Evolutionary conservation across 2,329 filamentous ascomycete genomes (phyloP).

Genomic region (Colletotrichum trifolii): DNA sequence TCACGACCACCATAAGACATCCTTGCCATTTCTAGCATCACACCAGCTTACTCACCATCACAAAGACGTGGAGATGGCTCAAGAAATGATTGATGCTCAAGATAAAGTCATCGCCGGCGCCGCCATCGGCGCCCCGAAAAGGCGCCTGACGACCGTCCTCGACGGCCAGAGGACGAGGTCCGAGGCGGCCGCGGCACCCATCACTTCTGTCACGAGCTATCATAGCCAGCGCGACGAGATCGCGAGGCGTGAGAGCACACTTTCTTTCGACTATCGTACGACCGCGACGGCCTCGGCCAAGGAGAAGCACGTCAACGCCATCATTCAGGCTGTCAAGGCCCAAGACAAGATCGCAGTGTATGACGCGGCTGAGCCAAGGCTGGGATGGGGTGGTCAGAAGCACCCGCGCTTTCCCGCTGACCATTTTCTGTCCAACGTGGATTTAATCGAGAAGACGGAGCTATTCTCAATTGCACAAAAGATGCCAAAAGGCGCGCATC

Average conservation of each 20-base stretch:
- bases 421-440: constrained; percentile 68
- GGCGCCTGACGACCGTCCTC: constrained; percentile 4
- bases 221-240: constrained; percentile 44
- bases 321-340: constrained; percentile 52
- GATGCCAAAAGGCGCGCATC: constrained; percentile 78
- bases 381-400: constrained; percentile 55
- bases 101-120: constrained; percentile 26
- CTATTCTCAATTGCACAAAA: constrained; percentile 66
- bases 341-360: constrained; percentile 53
- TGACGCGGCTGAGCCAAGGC: constrained; percentile 42
- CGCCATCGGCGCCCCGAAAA: neutral
- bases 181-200: neutral
- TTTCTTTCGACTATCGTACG: constrained; percentile 55
- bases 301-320: constrained; percentile 52
- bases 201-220: constrained; percentile 44
- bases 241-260: constrained; percentile 45
- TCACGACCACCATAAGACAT: constrained; percentile 9
- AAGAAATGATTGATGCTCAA: constrained; percentile 34
- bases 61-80: constrained; percentile 25
- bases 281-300: constrained; percentile 44
- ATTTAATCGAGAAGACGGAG: constrained; percentile 65
- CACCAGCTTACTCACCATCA: constrained; percentile 1
- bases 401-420: constrained; percentile 61
- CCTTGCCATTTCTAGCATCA: constrained; percentile 5
- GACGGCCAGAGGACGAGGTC: constrained; percentile 17